These are phyloP conservation scores for Malbranchea cinnamomea DNA, from an alignment of 2,329 filamentous ascomycete species.

Conservation along the genomic window DNA sequence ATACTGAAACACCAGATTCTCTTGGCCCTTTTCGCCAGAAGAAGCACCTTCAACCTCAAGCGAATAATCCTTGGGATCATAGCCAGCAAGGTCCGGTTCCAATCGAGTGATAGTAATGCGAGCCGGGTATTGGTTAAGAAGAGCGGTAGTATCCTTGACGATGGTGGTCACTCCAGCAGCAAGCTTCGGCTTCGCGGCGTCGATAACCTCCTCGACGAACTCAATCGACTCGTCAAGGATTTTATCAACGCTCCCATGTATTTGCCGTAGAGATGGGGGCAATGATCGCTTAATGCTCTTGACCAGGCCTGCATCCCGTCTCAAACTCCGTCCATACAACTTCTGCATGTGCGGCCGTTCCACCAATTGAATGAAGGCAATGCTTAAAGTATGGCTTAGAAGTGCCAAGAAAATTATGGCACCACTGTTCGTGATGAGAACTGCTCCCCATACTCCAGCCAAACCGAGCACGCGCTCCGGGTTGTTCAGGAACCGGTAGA, in stretches of 20 bases:
- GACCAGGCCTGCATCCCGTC: constrained; percentile 76
- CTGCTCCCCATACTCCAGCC: constrained; percentile 89
- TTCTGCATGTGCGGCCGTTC: constrained; percentile 98
- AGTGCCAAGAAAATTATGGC: constrained; percentile 77
- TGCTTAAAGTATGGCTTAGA: constrained; percentile 67
- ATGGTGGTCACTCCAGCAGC: constrained; percentile 75
- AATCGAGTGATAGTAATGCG: constrained; percentile 70
- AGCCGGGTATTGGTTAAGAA: constrained; percentile 82
- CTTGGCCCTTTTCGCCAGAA: constrained; percentile 39
- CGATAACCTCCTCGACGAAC: constrained; percentile 81
- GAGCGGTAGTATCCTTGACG: constrained; percentile 68
- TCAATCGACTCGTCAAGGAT: constrained; percentile 76
- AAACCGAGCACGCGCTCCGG: constrained; percentile 87
- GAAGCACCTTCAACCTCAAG: constrained; percentile 56
- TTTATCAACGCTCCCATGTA: constrained; percentile 73
- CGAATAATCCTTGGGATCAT: constrained; percentile 66
- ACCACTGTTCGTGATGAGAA: constrained; percentile 80
- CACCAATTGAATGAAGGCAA: constrained; percentile 81
- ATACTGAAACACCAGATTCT: constrained; percentile 71
- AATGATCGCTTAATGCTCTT: constrained; percentile 80
- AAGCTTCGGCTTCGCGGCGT: constrained; percentile 70
- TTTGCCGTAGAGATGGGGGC: constrained; percentile 66
- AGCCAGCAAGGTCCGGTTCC: constrained; percentile 63
- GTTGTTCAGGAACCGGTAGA: constrained; percentile 97
- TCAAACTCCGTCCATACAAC: constrained; percentile 72